A percentile compares a stretch with the other conserved stretches of the same genome.
These are phyloP conservation scores for Monosporascus sp. DNA, from an alignment of 2,329 filamentous ascomycete species.

Conservation along the genomic window DNA sequence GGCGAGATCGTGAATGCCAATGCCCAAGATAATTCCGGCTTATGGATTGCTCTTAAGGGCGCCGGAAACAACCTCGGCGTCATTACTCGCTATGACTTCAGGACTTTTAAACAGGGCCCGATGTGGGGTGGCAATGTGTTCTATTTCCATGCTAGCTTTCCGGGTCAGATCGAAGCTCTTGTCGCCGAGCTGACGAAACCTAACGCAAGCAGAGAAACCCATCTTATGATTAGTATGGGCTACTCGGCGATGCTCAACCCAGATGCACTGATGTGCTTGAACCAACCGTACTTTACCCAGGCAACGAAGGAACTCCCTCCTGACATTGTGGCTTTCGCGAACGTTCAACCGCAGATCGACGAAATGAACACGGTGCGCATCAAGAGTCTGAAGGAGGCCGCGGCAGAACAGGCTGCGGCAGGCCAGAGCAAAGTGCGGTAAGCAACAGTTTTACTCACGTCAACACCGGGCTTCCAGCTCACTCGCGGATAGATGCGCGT, in stretches of 20 bases:
- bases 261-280: background rate
- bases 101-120: constrained; percentile 3
- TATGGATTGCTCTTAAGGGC: constrained; percentile 37
- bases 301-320: constrained; percentile 1
- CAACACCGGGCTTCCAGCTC: too few relatives aligned
- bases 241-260: background rate
- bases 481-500: constrained; percentile 3
- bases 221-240: constrained; percentile 1
- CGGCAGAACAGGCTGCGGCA: constrained; percentile 4
- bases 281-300: constrained; percentile 5
- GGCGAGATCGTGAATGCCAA: constrained; percentile 35
- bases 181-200: constrained; percentile 1
- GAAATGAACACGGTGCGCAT: constrained; percentile 6
- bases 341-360: constrained; percentile 3
- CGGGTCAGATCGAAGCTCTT: constrained; percentile 1
- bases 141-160: constrained; percentile 1
- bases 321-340: constrained; percentile 1
- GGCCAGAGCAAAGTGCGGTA: background rate
- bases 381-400: constrained; percentile 1
- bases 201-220: background rate
- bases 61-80: constrained; percentile 38
- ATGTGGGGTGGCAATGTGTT: constrained; percentile 1
- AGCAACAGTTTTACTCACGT: background rate
- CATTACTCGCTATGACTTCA: constrained; percentile 14
- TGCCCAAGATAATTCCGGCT: constrained; percentile 27